These are phyloP conservation scores for Nannochloropsis salina DNA, from an alignment of 108 stramenopile genomes.

Conservation along the genomic window DNA sequence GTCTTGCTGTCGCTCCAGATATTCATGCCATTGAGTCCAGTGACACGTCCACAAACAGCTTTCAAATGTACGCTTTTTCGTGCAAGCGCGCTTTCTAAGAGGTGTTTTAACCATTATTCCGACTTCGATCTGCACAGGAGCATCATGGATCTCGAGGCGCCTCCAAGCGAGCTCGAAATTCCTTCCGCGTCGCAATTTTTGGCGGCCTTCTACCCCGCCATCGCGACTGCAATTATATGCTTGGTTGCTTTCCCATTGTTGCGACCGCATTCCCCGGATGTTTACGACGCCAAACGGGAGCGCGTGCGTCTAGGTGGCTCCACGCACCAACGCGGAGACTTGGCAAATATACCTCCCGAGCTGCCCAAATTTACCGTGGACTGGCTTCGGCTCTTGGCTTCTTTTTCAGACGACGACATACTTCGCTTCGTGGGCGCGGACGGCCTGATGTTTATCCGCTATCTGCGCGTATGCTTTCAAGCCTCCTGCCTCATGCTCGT, in stretches of 20 bases:
- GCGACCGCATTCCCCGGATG: neutral
- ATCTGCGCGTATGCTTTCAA: neutral
- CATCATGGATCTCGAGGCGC: neutral
- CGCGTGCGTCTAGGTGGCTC: neutral
- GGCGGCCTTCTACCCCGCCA: slow-evolving; percentile 16
- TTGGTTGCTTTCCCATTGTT: neutral
- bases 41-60: neutral
- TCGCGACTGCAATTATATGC: neutral
- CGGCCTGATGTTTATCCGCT: neutral
- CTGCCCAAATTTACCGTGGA: neutral
- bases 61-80: neutral
- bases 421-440: neutral
- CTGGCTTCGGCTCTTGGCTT: neutral
- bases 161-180: neutral
- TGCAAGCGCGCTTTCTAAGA: too few relatives aligned
- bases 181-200: neutral
- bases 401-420: neutral
- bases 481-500: neutral
- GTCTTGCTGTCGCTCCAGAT: too few relatives aligned
- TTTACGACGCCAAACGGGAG: slow-evolving; percentile 17
- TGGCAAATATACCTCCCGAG: neutral
- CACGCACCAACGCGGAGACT: slow-evolving; percentile 6
- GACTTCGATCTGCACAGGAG: too few relatives aligned
- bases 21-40: too few relatives aligned
- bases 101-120: too few relatives aligned